Base-by-base conservation (phyloP, 345 rosid species). In the Ailanthus altissimus region DNA sequence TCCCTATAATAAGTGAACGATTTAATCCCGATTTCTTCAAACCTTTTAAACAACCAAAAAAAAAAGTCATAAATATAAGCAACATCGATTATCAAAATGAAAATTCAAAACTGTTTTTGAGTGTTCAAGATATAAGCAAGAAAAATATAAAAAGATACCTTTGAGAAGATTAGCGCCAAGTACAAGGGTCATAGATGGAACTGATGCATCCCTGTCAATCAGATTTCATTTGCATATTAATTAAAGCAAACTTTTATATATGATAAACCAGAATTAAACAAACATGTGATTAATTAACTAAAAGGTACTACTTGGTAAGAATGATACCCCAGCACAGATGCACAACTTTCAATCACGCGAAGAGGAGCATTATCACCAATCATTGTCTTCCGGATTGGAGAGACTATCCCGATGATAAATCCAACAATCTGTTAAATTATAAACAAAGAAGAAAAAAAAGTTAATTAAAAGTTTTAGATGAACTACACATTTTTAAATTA, bases 101-200 rank as follows among this genome's bases (percentile, higher is more conserved):
- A 32, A 32, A 32, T 32, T 32, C 38, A 32, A 32, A 32, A 3
- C 38, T 32, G 38, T 1, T 32, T 32, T 32, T 32, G 38, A 1
- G 1, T 32, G 38, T 3, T 3, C 38, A 32, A 32, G 38, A 63
- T 50, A 15, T 38, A 23, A 23, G 57, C 6, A 9, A 8, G 8
- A 40, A n/a, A 50, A 15, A 21, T 45, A 65, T 18, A 43, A 40
- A 45, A 25, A n/a, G n/a, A 21, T 60, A 80, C 87, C 91, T 72
- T 70, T 53, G 2, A 80, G 79, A 77, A 88, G 91, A 79, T 88
- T 88, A 64, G 85, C 83, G 25, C 91, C 91, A 18, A 88, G 57
- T 49, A 86, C 75, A 61, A 86, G 75, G 21, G 91, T 86, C 65
- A 80, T 67, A 7, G 75, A 43, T 6, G 89, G 89, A 64, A 88